These are phyloP conservation scores for Xylariales sp. DNA, from an alignment of 2,329 filamentous ascomycete genomes.

Conservation along the genomic window DNA sequence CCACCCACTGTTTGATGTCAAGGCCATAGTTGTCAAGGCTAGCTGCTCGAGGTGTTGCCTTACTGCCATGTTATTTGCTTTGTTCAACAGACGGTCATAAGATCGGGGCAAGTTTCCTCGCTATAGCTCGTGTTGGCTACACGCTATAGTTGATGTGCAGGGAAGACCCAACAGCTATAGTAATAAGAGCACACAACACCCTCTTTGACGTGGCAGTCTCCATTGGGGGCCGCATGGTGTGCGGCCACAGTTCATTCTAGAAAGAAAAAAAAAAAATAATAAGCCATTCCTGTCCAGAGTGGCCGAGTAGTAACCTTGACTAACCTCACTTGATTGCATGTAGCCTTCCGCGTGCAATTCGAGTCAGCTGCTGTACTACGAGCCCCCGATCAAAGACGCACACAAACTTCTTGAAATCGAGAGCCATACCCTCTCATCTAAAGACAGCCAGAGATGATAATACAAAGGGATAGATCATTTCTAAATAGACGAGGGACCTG, in stretches of 20 bases:
- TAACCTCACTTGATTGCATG: constrained; percentile 42
- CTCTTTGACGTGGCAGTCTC: constrained; percentile 51
- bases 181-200: constrained; percentile 45
- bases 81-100: constrained; percentile 15
- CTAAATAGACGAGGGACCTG: constrained; percentile 23
- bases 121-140: constrained; percentile 37
- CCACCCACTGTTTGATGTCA: constrained; percentile 17
- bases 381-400: constrained; percentile 38
- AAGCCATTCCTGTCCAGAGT: constrained; percentile 44
- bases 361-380: constrained; percentile 46
- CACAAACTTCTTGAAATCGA: constrained; percentile 34
- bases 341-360: constrained; percentile 43
- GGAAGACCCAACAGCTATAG: constrained; percentile 41
- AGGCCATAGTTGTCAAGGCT: not conserved
- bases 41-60: constrained; percentile 4
- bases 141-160: constrained; percentile 40
- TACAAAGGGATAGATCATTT: constrained; percentile 36
- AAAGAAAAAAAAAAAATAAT: constrained; percentile 43
- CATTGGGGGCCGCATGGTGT: constrained; percentile 44
- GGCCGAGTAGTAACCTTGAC: constrained; percentile 43
- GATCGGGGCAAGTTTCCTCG: constrained; percentile 14
- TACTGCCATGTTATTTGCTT: constrained; percentile 6
- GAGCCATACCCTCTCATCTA: constrained; percentile 23
- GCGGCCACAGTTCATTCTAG: constrained; percentile 47
- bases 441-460: constrained; percentile 10